phyloP scores from a whole-genome alignment of 176 grass and related monocot species.

The Aegilops speltoides region DNA sequence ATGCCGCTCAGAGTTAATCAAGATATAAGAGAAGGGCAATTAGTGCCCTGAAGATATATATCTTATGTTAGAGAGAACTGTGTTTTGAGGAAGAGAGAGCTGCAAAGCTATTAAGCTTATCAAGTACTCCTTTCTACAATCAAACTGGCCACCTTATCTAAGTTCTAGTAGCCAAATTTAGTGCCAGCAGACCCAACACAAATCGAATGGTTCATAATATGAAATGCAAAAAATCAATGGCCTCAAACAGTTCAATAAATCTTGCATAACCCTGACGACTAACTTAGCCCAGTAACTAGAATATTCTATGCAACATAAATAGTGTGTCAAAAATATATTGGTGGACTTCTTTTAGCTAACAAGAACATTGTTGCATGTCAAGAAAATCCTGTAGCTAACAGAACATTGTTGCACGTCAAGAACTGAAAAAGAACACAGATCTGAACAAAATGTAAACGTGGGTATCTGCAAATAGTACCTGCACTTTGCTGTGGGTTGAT shows the following conservation, averaged over 20 bases:
- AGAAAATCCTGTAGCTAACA: too few species aligned
- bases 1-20: too few species aligned
- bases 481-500: slow-evolving; percentile 99
- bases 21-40: neutral
- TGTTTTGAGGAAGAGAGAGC: neutral
- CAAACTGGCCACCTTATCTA: neutral
- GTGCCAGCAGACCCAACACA: neutral
- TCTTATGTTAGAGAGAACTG: neutral
- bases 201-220: neutral
- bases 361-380: neutral
- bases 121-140: neutral
- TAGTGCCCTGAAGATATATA: neutral
- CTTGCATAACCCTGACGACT: neutral
- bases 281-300: neutral
- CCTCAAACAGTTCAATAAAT: neutral
- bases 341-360: neutral
- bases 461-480: slow-evolving; percentile 41
- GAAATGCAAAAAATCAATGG: neutral
- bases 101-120: neutral
- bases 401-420: neutral
- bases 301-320: neutral
- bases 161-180: neutral
- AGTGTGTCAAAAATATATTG: neutral
- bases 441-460: neutral
- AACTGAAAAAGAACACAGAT: neutral